Conservation (phyloP, 2,329 filamentous ascomycete species). For the Epichloe glyceriae region DNA sequence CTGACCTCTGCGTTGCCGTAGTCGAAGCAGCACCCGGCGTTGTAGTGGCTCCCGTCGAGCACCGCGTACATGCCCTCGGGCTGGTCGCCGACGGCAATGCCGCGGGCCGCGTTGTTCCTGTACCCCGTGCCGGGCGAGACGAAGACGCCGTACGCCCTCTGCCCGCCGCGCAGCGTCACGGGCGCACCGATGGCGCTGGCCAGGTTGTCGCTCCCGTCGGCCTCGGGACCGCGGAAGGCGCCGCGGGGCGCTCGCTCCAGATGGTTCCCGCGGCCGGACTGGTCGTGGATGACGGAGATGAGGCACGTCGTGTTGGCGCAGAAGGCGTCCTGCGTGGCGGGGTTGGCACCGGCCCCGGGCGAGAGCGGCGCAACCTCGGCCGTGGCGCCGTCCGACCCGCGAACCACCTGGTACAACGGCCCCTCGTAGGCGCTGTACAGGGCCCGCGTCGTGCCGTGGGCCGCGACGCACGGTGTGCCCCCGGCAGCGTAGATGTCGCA, state of each 20-base stretch:
- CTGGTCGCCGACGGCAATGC: conserved; percentile 40
- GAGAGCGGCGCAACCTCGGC: conserved; percentile 2
- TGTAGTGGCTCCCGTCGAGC: conserved; percentile 47
- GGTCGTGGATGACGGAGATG: conserved; percentile 53
- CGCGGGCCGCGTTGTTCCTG: conserved; percentile 40
- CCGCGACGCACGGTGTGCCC: conserved; percentile 49
- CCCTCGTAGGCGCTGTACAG: conserved; percentile 41
- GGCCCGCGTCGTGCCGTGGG: conserved; percentile 52
- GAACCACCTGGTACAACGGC: conserved; percentile 46
- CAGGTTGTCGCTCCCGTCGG: conserved; percentile 45
- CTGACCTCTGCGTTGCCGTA: conserved; percentile 45
- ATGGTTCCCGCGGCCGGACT: conserved; percentile 48
- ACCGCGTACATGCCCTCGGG: conserved; percentile 49
- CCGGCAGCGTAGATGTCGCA: conserved; percentile 49
- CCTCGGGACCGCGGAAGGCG: conserved; percentile 40
- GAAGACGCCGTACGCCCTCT: conserved; percentile 52
- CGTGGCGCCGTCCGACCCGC: conserved; percentile 30
- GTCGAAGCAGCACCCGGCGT: conserved; percentile 42
- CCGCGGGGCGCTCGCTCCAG: conserved; percentile 47
- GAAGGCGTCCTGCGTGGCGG: conserved; percentile 46
- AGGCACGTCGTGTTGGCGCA: conserved; percentile 48
- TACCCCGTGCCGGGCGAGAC: conserved; percentile 49
- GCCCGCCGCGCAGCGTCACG: conserved; percentile 44
- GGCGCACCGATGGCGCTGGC: conserved; percentile 47
- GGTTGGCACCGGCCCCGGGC: conserved; percentile 46